Conservation (phyloP, 2,329 filamentous ascomycete genomes). For the Stemphylium beticola region DNA sequence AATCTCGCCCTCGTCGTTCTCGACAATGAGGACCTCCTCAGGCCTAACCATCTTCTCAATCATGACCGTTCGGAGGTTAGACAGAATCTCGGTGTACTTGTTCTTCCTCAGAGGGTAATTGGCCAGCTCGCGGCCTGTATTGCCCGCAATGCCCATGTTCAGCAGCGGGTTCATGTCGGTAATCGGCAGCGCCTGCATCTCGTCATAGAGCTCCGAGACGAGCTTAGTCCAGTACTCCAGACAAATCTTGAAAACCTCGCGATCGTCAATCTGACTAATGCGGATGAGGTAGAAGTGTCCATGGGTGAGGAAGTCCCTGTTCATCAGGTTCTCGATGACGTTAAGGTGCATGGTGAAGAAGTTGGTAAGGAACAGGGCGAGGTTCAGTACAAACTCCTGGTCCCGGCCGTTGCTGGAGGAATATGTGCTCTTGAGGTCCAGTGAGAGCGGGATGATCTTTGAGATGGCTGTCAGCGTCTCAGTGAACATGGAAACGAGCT, state of each 20-base stretch:
- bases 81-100: conserved; percentile 93
- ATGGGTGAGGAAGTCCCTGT: conserved; percentile 91
- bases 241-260: conserved; percentile 99
- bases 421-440: conserved; percentile 92
- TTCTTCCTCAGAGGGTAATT: conserved; percentile 96
- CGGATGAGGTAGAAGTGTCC: conserved; percentile 98
- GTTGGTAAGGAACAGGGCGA: conserved; percentile 94
- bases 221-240: conserved; percentile 99
- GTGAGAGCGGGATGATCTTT: conserved; percentile 86
- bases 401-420: conserved; percentile 89
- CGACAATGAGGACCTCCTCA: conserved; percentile 97
- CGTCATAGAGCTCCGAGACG: conserved; percentile 96
- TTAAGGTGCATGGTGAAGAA: conserved; percentile 94
- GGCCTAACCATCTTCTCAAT: conserved; percentile 99
- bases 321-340: conserved; percentile 94
- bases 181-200: conserved; percentile 96
- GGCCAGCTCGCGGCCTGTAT: conserved; percentile 85
- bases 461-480: conserved; percentile 92
- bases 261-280: conserved; percentile 97
- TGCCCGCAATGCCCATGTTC: conserved; percentile 76
- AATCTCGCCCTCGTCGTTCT: conserved; percentile 99
- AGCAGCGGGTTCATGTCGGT: conserved; percentile 91
- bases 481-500: conserved; percentile 97
- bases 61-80: conserved; percentile 95
- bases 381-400: conserved; percentile 96